These are phyloP conservation scores for Rhizopogon roseolus DNA, from an alignment of 768 basidiomycete genomes.

Conservation along the genomic window DNA sequence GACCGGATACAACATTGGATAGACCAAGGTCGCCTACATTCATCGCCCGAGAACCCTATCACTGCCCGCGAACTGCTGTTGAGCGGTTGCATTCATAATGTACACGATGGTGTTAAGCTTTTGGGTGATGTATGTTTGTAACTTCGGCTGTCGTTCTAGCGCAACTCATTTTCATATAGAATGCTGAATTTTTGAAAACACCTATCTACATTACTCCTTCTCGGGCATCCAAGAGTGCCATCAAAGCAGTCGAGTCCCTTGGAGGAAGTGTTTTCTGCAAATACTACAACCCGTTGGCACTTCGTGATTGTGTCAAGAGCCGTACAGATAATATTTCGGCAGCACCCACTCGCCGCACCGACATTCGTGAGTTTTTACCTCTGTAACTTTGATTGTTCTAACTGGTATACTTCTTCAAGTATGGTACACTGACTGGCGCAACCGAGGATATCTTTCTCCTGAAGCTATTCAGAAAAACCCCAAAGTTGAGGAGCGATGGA, in stretches of 20 bases:
- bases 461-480: constrained; percentile 55
- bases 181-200: constrained; percentile 57
- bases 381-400: background rate
- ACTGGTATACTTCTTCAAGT: constrained; percentile 34
- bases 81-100: constrained; percentile 85
- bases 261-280: constrained; percentile 87
- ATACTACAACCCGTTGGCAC: constrained; percentile 84
- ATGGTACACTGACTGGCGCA: constrained; percentile 72
- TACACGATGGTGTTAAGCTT: constrained; percentile 88
- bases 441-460: constrained; percentile 72
- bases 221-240: constrained; percentile 82
- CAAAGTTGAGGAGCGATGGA: constrained; percentile 69
- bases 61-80: constrained; percentile 82
- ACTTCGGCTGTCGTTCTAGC: background rate
- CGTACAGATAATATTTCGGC: constrained; percentile 68
- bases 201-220: constrained; percentile 80
- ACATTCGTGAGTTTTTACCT: constrained; percentile 59
- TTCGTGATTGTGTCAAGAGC: constrained; percentile 74
- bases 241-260: constrained; percentile 72
- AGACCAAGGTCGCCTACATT: constrained; percentile 74
- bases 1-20: constrained; percentile 91
- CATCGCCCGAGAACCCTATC: constrained; percentile 77
- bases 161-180: constrained; percentile 34
- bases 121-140: constrained; percentile 64
- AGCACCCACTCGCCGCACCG: constrained; percentile 78